A percentile compares a stretch with the other conserved stretches of the same genome.
Evolutionary conservation across 2,329 filamentous ascomycete genomes (phyloP).

Genomic region (Microsporum canis): DNA sequence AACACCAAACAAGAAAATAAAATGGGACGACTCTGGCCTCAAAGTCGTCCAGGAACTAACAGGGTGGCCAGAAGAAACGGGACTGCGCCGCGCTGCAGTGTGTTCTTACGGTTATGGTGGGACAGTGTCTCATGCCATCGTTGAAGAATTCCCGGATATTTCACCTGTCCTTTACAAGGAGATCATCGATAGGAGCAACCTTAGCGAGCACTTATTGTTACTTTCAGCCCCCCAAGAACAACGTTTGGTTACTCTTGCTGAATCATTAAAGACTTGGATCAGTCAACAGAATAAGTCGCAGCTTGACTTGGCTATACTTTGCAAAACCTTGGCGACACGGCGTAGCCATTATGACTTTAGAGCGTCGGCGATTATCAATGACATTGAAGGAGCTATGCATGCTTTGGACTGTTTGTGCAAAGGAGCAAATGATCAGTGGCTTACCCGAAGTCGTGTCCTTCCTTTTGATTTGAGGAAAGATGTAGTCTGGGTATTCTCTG

Average conservation of each 20-base stretch:
- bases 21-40: constrained; percentile 9
- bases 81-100: constrained; percentile 11
- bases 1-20: neutral
- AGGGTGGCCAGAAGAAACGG: constrained; percentile 17
- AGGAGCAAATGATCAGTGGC: neutral
- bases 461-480: neutral
- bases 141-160: constrained; percentile 3
- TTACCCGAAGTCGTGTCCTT: neutral
- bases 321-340: neutral
- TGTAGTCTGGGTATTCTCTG: constrained; percentile 13
- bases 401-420: neutral
- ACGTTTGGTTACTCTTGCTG: neutral
- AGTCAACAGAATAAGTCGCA: neutral
- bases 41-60: constrained; percentile 11
- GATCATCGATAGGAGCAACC: neutral
- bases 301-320: neutral
- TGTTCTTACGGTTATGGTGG: constrained; percentile 17
- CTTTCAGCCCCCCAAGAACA: constrained; percentile 4
- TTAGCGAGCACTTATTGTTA: neutral
- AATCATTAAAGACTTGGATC: neutral
- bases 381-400: neutral
- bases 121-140: constrained; percentile 10
- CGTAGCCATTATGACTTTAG: neutral
- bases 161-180: neutral
- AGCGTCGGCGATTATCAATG: neutral